phyloP scores from a whole-genome alignment of 495 filamentous ascomycete genomes.

The Extremus antarcticus region DNA sequence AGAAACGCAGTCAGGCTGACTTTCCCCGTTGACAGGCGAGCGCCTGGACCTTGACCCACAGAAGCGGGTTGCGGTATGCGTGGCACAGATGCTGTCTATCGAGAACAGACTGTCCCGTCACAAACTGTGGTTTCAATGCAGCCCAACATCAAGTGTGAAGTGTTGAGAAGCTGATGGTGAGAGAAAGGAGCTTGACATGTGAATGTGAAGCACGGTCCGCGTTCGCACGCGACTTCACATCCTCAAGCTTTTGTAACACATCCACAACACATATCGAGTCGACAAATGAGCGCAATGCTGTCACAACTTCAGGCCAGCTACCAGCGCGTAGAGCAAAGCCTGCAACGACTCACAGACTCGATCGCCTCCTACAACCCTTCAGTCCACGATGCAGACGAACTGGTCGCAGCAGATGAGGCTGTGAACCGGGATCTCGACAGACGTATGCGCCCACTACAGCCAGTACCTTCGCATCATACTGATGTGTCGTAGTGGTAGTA shows the following conservation, averaged over 20 bases:
- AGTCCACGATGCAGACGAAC: constrained; percentile 46
- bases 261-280: not conserved
- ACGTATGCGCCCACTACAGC: constrained; percentile 26
- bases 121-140: too few relatives aligned
- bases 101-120: not conserved
- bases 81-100: not conserved
- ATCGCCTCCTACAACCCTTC: constrained; percentile 68
- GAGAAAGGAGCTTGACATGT: too few relatives aligned
- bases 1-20: too few relatives aligned
- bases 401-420: constrained; percentile 54
- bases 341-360: constrained; percentile 57
- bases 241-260: not conserved
- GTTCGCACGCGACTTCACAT: not conserved
- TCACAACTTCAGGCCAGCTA: constrained; percentile 1
- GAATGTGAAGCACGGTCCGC: not conserved
- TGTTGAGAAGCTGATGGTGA: too few relatives aligned
- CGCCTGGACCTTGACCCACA: not conserved
- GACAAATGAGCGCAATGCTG: not conserved
- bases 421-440: constrained; percentile 49
- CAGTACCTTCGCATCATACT: not conserved
- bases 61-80: not conserved
- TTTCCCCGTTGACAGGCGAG: not conserved
- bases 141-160: too few relatives aligned
- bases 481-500: constrained; percentile 39
- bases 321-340: constrained; percentile 50